A percentile compares a stretch with the other conserved stretches of the same genome.
phyloP scores from a whole-genome alignment of 2,329 filamentous ascomycete genomes.

The Biscogniauxia marginata region DNA sequence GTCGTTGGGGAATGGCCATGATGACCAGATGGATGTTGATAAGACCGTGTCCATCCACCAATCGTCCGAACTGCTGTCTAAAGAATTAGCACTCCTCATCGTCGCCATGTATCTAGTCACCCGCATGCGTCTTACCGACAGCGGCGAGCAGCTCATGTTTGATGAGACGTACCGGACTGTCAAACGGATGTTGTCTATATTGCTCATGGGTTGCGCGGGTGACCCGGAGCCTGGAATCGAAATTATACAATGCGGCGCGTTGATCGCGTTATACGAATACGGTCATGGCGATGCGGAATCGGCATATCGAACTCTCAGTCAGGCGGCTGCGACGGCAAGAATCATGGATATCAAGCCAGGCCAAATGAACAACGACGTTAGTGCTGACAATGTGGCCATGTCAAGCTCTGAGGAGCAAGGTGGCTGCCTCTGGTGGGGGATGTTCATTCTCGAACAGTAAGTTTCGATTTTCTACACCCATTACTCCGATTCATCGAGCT shows the following conservation, averaged over 20 bases:
- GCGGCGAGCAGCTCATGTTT: conserved; percentile 38
- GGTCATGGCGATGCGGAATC: conserved; percentile 42
- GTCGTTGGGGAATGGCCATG: conserved; percentile 18
- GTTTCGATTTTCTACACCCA: conserved; percentile 11
- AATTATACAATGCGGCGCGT: conserved; percentile 40
- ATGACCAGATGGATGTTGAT: conserved; percentile 12
- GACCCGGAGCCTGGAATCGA: conserved; percentile 35
- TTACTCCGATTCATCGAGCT: background rate
- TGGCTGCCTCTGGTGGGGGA: conserved; percentile 42
- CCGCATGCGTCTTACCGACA: conserved; percentile 37
- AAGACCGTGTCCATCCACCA: conserved; percentile 9
- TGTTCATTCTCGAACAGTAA: conserved; percentile 45
- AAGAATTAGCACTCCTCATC: conserved; percentile 39
- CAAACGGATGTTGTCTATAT: conserved; percentile 38
- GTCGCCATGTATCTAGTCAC: conserved; percentile 44
- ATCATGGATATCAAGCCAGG: conserved; percentile 38
- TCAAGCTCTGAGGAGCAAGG: conserved; percentile 35
- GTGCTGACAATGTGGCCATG: conserved; percentile 22
- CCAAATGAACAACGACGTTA: conserved; percentile 32
- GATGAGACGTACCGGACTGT: conserved; percentile 39
- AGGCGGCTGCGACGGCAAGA: conserved; percentile 38
- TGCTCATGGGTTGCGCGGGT: conserved; percentile 34
- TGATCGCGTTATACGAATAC: conserved; percentile 44
- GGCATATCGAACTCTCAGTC: conserved; percentile 43
- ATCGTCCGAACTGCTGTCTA: conserved; percentile 18